phyloP scores from a whole-genome alignment of 2,329 filamentous ascomycete genomes.

The Hypoxylon sp. region DNA sequence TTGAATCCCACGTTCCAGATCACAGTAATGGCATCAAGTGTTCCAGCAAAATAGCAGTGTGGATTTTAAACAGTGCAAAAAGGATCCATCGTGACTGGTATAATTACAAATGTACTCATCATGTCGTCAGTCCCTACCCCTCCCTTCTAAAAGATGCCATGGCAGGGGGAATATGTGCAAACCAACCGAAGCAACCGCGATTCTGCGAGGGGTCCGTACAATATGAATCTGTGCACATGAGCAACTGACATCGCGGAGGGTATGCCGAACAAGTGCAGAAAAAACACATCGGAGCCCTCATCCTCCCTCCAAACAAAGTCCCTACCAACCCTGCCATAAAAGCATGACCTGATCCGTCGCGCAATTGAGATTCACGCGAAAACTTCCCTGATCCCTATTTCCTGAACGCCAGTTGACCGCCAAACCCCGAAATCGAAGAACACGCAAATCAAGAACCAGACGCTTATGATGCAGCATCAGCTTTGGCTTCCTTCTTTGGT shows the following conservation, averaged over 20 bases:
- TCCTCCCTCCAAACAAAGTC: constrained; percentile 14
- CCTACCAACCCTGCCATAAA: constrained; percentile 40
- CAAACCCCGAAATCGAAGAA: constrained; percentile 41
- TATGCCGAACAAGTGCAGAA: constrained; percentile 22
- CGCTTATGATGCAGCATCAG: constrained; percentile 43
- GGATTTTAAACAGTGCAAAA: constrained; percentile 29
- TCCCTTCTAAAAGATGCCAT: constrained; percentile 31
- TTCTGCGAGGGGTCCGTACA: constrained; percentile 26
- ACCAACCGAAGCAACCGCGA: constrained; percentile 35
- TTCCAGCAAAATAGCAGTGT: constrained; percentile 3
- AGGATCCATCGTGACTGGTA: constrained; percentile 42
- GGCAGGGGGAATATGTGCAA: constrained; percentile 42
- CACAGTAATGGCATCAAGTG: constrained; percentile 9
- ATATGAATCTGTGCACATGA: constrained; percentile 24
- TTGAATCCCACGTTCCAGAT: neutral
- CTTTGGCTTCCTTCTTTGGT: constrained; percentile 51
- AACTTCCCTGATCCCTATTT: constrained; percentile 46
- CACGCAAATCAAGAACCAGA: constrained; percentile 39
- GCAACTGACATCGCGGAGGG: constrained; percentile 22
- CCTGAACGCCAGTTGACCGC: constrained; percentile 47
- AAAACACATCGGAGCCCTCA: constrained; percentile 21
- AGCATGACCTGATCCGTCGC: constrained; percentile 43
- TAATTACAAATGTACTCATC: constrained; percentile 50
- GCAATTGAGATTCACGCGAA: constrained; percentile 39
- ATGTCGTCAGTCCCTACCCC: constrained; percentile 44